These are phyloP conservation scores for Phytopythium chamaehyphon DNA, from an alignment of 352 stramenopile genomes.

Conservation along the genomic window DNA sequence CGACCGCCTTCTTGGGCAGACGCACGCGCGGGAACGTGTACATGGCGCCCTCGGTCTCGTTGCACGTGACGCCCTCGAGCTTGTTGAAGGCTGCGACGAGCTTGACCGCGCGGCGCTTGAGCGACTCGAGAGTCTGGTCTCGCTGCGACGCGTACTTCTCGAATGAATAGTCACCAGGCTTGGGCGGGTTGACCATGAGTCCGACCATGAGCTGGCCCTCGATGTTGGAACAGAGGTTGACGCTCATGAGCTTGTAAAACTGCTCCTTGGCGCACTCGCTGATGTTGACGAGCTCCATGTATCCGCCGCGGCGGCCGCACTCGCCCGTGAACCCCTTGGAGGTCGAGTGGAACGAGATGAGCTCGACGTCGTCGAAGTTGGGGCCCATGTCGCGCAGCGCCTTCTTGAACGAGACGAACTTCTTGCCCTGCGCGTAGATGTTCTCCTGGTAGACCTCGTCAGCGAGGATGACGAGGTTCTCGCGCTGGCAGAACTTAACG, in stretches of 20 bases:
- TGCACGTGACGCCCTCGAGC: slow-evolving; percentile 96
- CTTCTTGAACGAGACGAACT: slow-evolving; percentile 96
- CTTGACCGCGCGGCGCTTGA: slow-evolving; percentile 93
- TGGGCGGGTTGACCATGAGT: slow-evolving; percentile 97
- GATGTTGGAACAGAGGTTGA: slow-evolving; percentile 96
- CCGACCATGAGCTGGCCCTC: slow-evolving; percentile 97
- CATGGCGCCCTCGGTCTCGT: slow-evolving; percentile 96
- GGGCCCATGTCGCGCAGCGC: slow-evolving; percentile 88
- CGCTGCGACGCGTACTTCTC: slow-evolving; percentile 90
- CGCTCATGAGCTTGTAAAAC: slow-evolving; percentile 98
- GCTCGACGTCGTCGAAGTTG: slow-evolving; percentile 88
- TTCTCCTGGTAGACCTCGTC: slow-evolving; percentile 99
- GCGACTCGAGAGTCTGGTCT: slow-evolving; percentile 88
- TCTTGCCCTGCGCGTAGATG: slow-evolving; percentile 92
- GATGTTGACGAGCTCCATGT: slow-evolving; percentile 97
- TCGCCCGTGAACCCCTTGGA: slow-evolving; percentile 99
- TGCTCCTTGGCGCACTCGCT: slow-evolving; percentile 90
- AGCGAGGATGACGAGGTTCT: slow-evolving; percentile 95
- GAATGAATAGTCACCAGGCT: slow-evolving; percentile 87
- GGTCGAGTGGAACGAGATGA: slow-evolving; percentile 98
- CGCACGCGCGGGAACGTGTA: slow-evolving; percentile 97
- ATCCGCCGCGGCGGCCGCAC: slow-evolving; percentile 95
- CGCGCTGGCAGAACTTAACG: slow-evolving; percentile 92
- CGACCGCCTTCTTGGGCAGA: slow-evolving; percentile 87
- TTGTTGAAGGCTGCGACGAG: slow-evolving; percentile 93